Conservation (phyloP, 371 early-diverging fungal species). For the Chytridium lagenaria region DNA sequence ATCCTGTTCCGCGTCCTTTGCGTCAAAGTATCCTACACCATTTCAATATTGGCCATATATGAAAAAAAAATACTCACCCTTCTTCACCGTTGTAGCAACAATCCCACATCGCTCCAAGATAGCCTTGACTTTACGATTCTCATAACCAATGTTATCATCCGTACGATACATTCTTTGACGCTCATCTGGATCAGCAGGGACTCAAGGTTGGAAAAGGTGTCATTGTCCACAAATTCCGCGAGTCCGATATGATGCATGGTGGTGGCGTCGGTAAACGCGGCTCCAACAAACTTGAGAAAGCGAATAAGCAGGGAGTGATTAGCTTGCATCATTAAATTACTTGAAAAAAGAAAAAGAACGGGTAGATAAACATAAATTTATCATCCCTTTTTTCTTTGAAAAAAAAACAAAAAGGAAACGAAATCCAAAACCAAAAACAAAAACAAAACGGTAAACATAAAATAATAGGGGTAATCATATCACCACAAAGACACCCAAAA, state of each 20-base stretch:
- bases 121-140: constrained; percentile 67
- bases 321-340: no score
- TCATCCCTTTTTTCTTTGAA: no score
- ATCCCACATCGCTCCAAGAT: constrained; percentile 79
- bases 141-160: constrained; percentile 69
- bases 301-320: no score
- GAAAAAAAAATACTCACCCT: constrained; percentile 39
- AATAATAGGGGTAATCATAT: no score
- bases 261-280: constrained; percentile 87
- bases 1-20: constrained; percentile 85
- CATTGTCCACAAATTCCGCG: constrained; percentile 90
- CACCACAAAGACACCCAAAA: background rate
- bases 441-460: background rate
- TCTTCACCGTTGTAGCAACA: constrained; percentile 71
- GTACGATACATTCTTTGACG: constrained; percentile 87
- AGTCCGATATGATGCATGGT: constrained; percentile 74
- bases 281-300: constrained; percentile 73
- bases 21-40: constrained; percentile 63
- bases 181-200: constrained; percentile 89
- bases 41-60: background rate
- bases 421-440: no score
- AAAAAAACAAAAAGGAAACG: no score
- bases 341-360: no score
- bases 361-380: no score
- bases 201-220: constrained; percentile 90